These are phyloP conservation scores for Epichloe uncinata DNA, from an alignment of 2,329 filamentous ascomycete genomes.

Conservation along the genomic window DNA sequence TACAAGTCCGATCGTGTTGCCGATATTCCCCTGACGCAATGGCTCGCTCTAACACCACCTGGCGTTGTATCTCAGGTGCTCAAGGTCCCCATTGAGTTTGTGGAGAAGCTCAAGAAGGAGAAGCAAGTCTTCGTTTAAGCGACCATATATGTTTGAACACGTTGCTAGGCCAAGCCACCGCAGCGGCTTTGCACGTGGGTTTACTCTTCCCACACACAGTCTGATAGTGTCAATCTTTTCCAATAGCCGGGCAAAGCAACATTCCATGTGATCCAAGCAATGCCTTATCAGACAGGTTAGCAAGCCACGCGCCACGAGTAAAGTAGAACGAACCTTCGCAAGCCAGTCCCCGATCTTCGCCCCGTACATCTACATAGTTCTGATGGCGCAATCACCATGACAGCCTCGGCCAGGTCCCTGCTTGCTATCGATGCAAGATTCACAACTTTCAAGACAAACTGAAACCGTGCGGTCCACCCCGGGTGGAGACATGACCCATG, in stretches of 20 bases:
- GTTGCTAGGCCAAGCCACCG: neutral
- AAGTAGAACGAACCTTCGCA: too few species aligned
- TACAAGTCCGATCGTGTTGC: constrained; percentile 55
- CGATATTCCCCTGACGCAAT: constrained; percentile 54
- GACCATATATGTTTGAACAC: neutral
- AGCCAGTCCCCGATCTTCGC: too few species aligned
- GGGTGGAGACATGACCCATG: too few species aligned
- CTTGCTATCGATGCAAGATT: too few species aligned
- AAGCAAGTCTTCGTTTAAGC: constrained; percentile 39
- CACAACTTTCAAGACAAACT: too few species aligned
- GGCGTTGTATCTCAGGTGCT: constrained; percentile 47
- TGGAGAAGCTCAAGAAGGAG: constrained; percentile 45
- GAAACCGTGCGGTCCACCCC: too few species aligned
- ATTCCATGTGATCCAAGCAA: too few species aligned
- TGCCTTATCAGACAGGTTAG: too few species aligned
- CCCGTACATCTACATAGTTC: too few species aligned
- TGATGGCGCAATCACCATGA: too few species aligned
- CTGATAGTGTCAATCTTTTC: neutral
- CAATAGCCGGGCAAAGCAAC: neutral
- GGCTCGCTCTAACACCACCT: constrained; percentile 53
- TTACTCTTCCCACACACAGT: neutral
- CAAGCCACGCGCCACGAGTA: too few species aligned
- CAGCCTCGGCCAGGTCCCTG: too few species aligned
- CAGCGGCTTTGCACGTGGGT: neutral
- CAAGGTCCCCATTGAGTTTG: constrained; percentile 44